Evolutionary conservation across 164 flowering plant genomes (phyloP).

Genomic region (Santalum album): DNA sequence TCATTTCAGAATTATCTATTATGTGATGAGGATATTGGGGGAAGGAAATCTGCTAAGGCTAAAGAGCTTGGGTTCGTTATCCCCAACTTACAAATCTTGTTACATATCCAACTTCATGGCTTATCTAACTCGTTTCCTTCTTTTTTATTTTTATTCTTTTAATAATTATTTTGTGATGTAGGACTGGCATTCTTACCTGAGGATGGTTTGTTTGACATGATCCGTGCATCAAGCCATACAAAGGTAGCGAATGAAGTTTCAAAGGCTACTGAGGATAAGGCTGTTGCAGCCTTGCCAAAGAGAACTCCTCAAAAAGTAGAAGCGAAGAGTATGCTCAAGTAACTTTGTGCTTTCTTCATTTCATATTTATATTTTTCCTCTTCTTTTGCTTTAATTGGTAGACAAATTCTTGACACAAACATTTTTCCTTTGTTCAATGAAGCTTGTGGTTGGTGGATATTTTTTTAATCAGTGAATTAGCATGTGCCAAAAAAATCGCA

Average conservation of each 20-base stretch:
- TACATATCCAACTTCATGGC: too few relatives aligned
- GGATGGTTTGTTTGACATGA: conserved; percentile 87
- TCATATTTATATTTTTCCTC: background rate
- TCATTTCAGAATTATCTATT: conserved; percentile 76
- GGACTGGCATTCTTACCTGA: conserved; percentile 77
- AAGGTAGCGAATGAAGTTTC: conserved; percentile 32
- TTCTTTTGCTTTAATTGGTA: background rate
- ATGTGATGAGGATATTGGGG: conserved; percentile 95
- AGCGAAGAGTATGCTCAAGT: conserved; percentile 39
- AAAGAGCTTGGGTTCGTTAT: conserved; percentile 83
- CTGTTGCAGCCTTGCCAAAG: conserved; percentile 25
- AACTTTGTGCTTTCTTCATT: conserved; percentile 1
- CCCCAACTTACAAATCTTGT: background rate
- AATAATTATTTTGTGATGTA: conserved; percentile 16
- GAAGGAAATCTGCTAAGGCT: conserved; percentile 76
- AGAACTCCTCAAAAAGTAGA: conserved; percentile 42
- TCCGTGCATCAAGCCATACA: conserved; percentile 53
- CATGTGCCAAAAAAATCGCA: too few relatives aligned
- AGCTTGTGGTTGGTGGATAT: too few relatives aligned
- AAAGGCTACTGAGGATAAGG: conserved; percentile 30
- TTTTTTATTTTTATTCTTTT: conserved; percentile 1
- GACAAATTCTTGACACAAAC: too few relatives aligned
- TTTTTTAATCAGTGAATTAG: too few relatives aligned
- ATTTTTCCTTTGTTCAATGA: background rate
- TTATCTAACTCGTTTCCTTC: too few relatives aligned